Conservation (phyloP, 176 grass and related monocot species). For the Cenchrus fungigraminus region DNA sequence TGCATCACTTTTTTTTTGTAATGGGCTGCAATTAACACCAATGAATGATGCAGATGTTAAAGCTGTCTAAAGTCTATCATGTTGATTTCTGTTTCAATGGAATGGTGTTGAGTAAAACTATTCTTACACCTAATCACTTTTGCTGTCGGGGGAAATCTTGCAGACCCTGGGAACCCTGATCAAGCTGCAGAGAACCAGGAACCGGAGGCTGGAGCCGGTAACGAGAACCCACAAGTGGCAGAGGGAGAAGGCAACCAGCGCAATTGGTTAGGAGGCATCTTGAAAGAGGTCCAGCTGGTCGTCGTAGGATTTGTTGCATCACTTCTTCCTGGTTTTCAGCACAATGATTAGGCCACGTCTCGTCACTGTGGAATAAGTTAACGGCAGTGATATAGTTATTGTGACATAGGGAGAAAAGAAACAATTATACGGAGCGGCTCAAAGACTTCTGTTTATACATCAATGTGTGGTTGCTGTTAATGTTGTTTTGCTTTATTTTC, state of each 20-base stretch:
- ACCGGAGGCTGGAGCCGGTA: constrained; percentile 52
- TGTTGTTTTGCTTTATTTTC: background rate
- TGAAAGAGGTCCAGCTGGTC: constrained; percentile 85
- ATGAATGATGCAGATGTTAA: constrained; percentile 12
- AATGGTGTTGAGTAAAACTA: constrained; percentile 4
- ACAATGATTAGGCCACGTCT: constrained; percentile 63
- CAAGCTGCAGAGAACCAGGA: constrained; percentile 66
- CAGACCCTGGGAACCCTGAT: constrained; percentile 58
- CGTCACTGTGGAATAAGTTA: background rate
- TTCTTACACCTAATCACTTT: background rate
- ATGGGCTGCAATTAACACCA: background rate
- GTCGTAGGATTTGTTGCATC: constrained; percentile 85
- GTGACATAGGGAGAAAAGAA: constrained; percentile 31
- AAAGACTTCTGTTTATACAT: constrained; percentile 30
- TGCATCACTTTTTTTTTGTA: background rate
- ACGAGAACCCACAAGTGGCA: constrained; percentile 56
- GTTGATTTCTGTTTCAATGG: constrained; percentile 21
- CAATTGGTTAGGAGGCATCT: constrained; percentile 70
- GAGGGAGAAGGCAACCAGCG: constrained; percentile 47
- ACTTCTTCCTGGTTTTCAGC: constrained; percentile 85
- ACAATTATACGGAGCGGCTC: constrained; percentile 1
- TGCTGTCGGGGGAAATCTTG: constrained; percentile 52
- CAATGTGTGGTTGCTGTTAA: background rate
- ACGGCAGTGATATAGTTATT: constrained; percentile 35
- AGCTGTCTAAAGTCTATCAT: background rate